Conservation (phyloP, 805 yeast species). For the Wickerhamomyces bovis region DNA sequence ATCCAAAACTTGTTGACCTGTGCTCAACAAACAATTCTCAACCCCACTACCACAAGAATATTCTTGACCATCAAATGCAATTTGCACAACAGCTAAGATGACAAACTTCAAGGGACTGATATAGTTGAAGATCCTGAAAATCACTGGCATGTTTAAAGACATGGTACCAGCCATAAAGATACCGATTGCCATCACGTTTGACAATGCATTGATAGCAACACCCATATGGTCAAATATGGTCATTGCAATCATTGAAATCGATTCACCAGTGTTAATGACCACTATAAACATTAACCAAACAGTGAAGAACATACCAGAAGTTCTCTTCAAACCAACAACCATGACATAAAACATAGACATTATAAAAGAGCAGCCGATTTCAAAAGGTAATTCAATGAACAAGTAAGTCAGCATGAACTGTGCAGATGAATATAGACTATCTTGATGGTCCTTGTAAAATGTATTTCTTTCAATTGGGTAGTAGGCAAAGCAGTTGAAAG, state of each 20-base stretch:
- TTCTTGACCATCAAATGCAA: constrained; percentile 45
- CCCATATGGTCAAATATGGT: constrained; percentile 68
- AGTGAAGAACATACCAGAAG: constrained; percentile 58
- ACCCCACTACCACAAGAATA: constrained; percentile 46
- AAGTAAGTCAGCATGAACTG: constrained; percentile 61
- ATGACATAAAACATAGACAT: constrained; percentile 60
- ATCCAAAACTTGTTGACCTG: constrained; percentile 53
- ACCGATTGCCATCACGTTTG: constrained; percentile 58
- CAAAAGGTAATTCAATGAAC: constrained; percentile 62
- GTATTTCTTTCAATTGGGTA: constrained; percentile 70
- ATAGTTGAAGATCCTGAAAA: constrained; percentile 64
- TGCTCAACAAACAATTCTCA: constrained; percentile 39
- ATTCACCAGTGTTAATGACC: constrained; percentile 71
- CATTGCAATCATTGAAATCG: constrained; percentile 71
- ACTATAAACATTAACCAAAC: constrained; percentile 47
- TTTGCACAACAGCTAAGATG: constrained; percentile 52
- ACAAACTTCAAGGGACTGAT: constrained; percentile 68
- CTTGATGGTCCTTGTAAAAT: constrained; percentile 75
- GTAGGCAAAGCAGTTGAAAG: constrained; percentile 69
- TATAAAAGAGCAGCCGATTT: constrained; percentile 49
- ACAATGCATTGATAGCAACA: constrained; percentile 64
- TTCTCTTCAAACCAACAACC: constrained; percentile 65
- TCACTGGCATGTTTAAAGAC: constrained; percentile 66
- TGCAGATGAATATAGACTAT: constrained; percentile 57
- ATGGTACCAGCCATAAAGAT: constrained; percentile 77